phyloP scores from a whole-genome alignment of 768 basidiomycete genomes.

The Suillus bovinus region DNA sequence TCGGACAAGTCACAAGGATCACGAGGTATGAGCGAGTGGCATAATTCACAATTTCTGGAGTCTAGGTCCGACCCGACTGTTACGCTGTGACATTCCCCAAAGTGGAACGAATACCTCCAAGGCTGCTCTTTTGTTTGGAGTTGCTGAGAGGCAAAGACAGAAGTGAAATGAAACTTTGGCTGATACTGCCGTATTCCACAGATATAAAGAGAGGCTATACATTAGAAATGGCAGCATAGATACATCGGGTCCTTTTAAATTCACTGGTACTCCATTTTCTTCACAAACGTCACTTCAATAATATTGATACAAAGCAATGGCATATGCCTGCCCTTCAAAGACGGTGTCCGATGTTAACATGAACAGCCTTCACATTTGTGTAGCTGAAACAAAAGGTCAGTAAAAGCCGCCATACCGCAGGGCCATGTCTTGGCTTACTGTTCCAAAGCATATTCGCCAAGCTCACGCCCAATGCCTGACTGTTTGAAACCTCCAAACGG shows the following conservation, averaged over 20 bases:
- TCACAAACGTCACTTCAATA: background rate
- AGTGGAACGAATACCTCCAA: background rate
- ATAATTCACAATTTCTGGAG: background rate
- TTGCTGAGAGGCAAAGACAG: background rate
- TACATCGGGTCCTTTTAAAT: background rate
- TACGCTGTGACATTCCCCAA: background rate
- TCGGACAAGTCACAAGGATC: too few relatives aligned
- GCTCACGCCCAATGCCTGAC: constrained; percentile 70
- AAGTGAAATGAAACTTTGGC: background rate
- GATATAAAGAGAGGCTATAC: background rate
- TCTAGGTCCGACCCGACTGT: constrained; percentile 1
- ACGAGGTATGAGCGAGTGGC: too few relatives aligned
- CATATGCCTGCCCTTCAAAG: background rate
- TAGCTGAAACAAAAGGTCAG: constrained; percentile 41
- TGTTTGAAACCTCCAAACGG: constrained; percentile 79
- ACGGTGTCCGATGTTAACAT: constrained; percentile 51
- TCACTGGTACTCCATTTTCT: background rate
- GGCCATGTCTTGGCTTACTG: background rate
- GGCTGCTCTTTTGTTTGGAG: background rate
- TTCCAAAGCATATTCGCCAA: constrained; percentile 59
- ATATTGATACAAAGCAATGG: background rate
- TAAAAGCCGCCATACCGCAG: background rate
- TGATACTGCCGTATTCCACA: background rate
- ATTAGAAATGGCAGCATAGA: background rate
- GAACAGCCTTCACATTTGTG: constrained; percentile 69